Evolutionary conservation across 106 monocot genomes (phyloP).

Genomic region (Phalaenopsis equestris): DNA sequence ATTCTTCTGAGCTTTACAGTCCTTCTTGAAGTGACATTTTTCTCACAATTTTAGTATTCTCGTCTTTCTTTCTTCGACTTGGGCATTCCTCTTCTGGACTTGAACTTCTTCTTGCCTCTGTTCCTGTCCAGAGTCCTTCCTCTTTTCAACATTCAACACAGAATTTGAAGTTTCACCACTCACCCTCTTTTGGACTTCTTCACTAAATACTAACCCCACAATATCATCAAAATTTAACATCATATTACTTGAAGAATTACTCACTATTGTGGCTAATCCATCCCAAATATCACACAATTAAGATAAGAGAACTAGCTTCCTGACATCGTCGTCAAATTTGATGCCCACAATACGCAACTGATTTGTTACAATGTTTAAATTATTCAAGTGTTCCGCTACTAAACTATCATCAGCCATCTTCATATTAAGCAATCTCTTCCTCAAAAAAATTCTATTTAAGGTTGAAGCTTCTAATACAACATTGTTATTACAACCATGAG

Average conservation of each 20-base stretch:
- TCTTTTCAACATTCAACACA: background rate
- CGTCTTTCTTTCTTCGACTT: background rate
- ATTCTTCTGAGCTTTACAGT: background rate
- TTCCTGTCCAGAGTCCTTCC: no score
- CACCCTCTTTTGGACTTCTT: background rate
- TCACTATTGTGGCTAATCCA: background rate
- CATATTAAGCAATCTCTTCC: no score
- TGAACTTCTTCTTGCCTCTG: no score
- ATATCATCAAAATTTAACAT: background rate
- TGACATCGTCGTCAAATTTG: background rate
- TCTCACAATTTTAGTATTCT: background rate
- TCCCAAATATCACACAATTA: background rate
- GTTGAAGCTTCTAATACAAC: no score
- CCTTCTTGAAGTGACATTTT: background rate
- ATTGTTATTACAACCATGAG: no score
- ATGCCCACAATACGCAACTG: no score
- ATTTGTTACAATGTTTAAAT: no score
- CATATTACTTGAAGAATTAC: background rate
- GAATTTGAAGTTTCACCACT: background rate
- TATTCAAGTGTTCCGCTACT: no score
- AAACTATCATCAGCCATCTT: no score
- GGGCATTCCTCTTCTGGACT: no score
- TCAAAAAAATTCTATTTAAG: no score
- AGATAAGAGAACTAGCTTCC: background rate
- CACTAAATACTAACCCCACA: background rate